Percentiles rank a stretch among this genome's conserved stretches.
These are phyloP conservation scores for Fusarium falciforme DNA, from an alignment of 2,329 filamentous ascomycete genomes.

Conservation along the genomic window DNA sequence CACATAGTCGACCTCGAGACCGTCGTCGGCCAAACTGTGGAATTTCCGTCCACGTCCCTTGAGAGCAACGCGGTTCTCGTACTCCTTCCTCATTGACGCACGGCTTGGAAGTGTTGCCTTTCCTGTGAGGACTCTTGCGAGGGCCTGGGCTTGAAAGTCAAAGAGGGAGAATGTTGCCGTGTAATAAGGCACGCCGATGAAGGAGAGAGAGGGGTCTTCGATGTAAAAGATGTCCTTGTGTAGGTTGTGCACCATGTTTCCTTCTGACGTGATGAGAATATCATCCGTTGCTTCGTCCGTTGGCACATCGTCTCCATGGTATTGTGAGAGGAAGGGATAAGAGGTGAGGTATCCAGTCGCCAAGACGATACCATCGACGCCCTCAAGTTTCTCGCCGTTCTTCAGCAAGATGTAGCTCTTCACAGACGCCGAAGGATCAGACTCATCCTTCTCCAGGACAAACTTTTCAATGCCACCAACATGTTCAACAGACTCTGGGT, in stretches of 20 bases:
- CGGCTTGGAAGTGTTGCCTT: constrained; percentile 45
- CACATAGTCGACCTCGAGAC: constrained; percentile 39
- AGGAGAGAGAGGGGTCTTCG: constrained; percentile 70
- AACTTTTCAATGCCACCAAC: constrained; percentile 64
- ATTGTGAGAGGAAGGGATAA: constrained; percentile 70
- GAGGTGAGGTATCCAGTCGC: constrained; percentile 77
- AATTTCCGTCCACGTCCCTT: constrained; percentile 40
- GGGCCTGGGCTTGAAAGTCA: constrained; percentile 74
- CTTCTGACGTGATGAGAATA: constrained; percentile 70
- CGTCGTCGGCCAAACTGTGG: constrained; percentile 39
- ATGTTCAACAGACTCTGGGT: constrained; percentile 65
- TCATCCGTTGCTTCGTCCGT: constrained; percentile 61
- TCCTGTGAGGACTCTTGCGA: constrained; percentile 68
- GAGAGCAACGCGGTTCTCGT: constrained; percentile 26
- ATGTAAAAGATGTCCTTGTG: constrained; percentile 81
- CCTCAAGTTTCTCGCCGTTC: constrained; percentile 62
- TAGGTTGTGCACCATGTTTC: constrained; percentile 72
- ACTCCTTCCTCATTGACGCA: constrained; percentile 32
- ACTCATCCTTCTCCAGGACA: constrained; percentile 27
- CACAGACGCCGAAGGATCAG: constrained; percentile 49
- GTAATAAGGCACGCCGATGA: constrained; percentile 74
- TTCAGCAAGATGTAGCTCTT: constrained; percentile 63
- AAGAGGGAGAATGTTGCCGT: constrained; percentile 76
- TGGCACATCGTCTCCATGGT: constrained; percentile 53
- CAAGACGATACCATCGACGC: constrained; percentile 72